Percentiles rank a stretch among this genome's conserved stretches.
Conservation (phyloP, 2,329 filamentous ascomycete species). For the Fusarium sp. region DNA sequence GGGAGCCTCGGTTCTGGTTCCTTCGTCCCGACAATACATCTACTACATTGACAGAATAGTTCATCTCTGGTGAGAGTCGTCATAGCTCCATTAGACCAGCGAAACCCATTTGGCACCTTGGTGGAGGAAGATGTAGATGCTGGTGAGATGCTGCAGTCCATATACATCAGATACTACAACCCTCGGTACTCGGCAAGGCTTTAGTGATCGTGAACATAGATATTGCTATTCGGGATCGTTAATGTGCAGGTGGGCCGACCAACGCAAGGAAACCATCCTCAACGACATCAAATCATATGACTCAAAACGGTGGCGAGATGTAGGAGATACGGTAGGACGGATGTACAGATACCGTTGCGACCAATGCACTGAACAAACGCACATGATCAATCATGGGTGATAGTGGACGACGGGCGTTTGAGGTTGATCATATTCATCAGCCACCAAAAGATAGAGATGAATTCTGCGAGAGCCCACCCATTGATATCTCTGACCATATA, state of each 20-base stretch:
- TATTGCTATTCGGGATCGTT: conserved; percentile 21
- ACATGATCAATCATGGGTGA: conserved; percentile 36
- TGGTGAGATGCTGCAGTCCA: not conserved
- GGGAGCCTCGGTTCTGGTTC: conserved; percentile 23
- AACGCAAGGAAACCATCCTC: conserved; percentile 15
- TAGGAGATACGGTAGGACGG: conserved; percentile 16
- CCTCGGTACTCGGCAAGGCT: not conserved
- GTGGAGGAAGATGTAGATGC: not conserved
- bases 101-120: too few relatives aligned
- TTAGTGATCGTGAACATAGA: not conserved
- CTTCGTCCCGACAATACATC: not conserved
- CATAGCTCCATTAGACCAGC: not conserved
- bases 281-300: conserved; percentile 35
- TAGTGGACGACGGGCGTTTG: conserved; percentile 20
- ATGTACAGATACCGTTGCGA: conserved; percentile 30
- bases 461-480: conserved; percentile 20
- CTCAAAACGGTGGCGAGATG: conserved; percentile 33
- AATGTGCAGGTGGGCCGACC: conserved; percentile 12
- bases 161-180: not conserved
- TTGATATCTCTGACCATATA: conserved; percentile 6
- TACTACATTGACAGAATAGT: not conserved
- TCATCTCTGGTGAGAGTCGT: not conserved
- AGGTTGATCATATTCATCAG: conserved; percentile 17
- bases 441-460: conserved; percentile 12
- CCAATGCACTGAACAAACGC: conserved; percentile 24